Evolutionary conservation across 225 moss, liverwort and hornwort genomes (phyloP).

Genomic region (Bryum argenteum): DNA sequence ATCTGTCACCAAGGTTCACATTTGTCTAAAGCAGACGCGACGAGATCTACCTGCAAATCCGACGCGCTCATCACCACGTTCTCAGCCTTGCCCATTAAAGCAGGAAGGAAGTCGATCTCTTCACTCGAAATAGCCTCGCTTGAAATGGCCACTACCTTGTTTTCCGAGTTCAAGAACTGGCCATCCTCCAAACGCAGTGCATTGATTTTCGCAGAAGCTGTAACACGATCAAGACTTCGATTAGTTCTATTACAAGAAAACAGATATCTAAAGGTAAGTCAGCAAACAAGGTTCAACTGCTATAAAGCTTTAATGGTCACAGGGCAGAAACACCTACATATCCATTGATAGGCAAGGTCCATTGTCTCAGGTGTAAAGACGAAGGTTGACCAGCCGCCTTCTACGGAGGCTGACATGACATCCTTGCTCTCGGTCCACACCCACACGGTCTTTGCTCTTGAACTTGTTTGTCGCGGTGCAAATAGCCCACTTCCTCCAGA

Average conservation of each 20-base stretch:
- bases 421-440: slow-evolving; percentile 83
- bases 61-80: slow-evolving; percentile 76
- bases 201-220: slow-evolving; percentile 66
- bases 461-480: slow-evolving; percentile 27
- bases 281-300: not conserved
- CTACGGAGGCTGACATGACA: slow-evolving; percentile 83
- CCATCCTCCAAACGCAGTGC: slow-evolving; percentile 53
- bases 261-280: not conserved
- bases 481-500: slow-evolving; percentile 17
- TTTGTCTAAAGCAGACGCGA: not conserved
- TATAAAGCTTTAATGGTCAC: not conserved
- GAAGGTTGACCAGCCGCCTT: slow-evolving; percentile 80
- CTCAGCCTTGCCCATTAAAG: slow-evolving; percentile 58
- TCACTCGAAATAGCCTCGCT: slow-evolving; percentile 66
- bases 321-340: slow-evolving; percentile 45
- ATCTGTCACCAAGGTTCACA: not conserved
- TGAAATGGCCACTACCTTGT: slow-evolving; percentile 56
- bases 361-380: slow-evolving; percentile 65
- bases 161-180: slow-evolving; percentile 54
- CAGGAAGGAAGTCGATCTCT: slow-evolving; percentile 68
- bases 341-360: slow-evolving; percentile 65
- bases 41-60: slow-evolving; percentile 70
- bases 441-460: slow-evolving; percentile 62
- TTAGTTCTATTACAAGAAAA: not conserved
- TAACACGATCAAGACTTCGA: slow-evolving; percentile 12